Evolutionary conservation across 2,329 filamentous ascomycete species (phyloP).

Genomic region (Cercospora zeae-maydis): DNA sequence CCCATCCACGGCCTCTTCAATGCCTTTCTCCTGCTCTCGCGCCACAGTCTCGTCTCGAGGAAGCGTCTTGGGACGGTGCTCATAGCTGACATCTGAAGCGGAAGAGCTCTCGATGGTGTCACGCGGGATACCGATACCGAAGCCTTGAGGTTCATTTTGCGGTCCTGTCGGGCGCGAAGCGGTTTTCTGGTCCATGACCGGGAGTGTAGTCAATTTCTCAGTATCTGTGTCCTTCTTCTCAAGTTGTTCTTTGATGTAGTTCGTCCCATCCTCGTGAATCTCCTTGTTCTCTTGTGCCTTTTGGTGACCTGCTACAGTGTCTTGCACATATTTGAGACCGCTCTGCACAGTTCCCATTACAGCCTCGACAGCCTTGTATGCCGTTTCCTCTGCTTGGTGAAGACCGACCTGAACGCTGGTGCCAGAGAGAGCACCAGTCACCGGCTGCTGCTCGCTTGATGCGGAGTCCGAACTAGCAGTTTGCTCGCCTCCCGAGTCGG

Average conservation of each 20-base stretch:
- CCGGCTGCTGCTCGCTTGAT: background rate
- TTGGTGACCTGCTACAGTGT: background rate
- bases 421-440: background rate
- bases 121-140: background rate
- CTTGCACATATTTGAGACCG: background rate
- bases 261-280: conserved; percentile 8
- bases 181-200: background rate
- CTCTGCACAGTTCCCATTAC: background rate
- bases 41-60: background rate
- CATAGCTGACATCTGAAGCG: background rate
- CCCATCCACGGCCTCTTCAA: background rate
- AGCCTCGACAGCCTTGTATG: conserved; percentile 1
- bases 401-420: background rate
- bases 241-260: conserved; percentile 12
- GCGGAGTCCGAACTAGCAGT: background rate
- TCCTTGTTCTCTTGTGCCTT: conserved; percentile 9
- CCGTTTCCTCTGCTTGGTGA: background rate
- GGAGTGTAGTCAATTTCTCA: background rate
- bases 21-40: background rate
- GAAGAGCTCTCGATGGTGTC: background rate
- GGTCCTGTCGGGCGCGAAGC: background rate
- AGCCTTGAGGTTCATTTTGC: background rate
- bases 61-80: conserved; percentile 1
- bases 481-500: background rate
- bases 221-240: background rate